These are phyloP conservation scores for Stemphylium beticola DNA, from an alignment of 2,329 filamentous ascomycete genomes.

Conservation along the genomic window DNA sequence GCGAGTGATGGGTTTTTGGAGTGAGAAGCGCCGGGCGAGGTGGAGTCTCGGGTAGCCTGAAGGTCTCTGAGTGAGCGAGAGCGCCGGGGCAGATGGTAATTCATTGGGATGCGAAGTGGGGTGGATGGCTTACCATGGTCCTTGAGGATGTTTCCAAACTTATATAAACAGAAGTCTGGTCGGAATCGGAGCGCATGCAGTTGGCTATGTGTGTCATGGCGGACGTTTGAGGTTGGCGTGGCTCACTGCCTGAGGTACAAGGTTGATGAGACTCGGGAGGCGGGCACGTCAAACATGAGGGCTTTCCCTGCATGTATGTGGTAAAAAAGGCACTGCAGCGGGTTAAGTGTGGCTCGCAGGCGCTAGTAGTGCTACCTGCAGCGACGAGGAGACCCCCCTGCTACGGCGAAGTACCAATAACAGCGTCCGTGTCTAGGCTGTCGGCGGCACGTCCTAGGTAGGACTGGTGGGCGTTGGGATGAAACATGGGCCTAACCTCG, in stretches of 20 bases:
- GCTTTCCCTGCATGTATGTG: constrained; percentile 48
- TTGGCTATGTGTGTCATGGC: constrained; percentile 54
- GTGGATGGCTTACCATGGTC: constrained; percentile 35
- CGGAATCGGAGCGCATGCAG: constrained; percentile 48
- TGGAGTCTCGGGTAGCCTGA: constrained; percentile 36
- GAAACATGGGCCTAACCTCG: constrained; percentile 48
- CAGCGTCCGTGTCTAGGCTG: constrained; percentile 44
- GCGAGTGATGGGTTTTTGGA: constrained; percentile 38
- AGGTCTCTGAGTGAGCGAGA: constrained; percentile 45
- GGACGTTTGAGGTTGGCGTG: constrained; percentile 44
- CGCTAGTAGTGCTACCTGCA: constrained; percentile 47
- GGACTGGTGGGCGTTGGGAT: constrained; percentile 41
- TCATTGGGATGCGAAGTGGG: constrained; percentile 36
- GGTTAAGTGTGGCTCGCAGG: constrained; percentile 47
- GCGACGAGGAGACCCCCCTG: constrained; percentile 41
- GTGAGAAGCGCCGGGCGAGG: constrained; percentile 22
- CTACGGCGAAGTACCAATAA: constrained; percentile 39
- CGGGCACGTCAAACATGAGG: constrained; percentile 50
- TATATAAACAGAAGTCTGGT: constrained; percentile 48
- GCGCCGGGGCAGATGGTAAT: constrained; percentile 40
- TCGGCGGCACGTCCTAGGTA: constrained; percentile 42
- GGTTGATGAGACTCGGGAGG: constrained; percentile 50
- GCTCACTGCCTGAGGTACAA: constrained; percentile 45
- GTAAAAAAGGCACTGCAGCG: constrained; percentile 37
- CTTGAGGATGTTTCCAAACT: constrained; percentile 43